Evolutionary conservation across 495 filamentous ascomycete species (phyloP).

Genomic region (Hypoxylon perforatum): DNA sequence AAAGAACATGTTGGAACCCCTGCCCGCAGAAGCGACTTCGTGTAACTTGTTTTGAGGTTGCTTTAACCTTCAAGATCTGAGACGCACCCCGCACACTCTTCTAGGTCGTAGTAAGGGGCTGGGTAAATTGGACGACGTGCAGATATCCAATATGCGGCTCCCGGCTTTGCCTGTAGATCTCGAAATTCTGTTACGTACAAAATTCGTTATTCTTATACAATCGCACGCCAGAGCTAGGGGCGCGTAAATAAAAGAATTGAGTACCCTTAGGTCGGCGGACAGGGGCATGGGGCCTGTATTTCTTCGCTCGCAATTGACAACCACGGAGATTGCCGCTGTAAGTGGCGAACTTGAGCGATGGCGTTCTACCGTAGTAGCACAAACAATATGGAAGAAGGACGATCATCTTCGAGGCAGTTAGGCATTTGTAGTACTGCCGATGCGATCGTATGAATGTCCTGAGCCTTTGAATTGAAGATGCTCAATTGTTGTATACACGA

Average conservation of each 20-base stretch:
- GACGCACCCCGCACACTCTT: slow-evolving; percentile 31
- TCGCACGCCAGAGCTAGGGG: neutral
- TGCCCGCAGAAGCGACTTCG: neutral
- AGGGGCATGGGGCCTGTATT: slow-evolving; percentile 1
- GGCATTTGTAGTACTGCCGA: neutral
- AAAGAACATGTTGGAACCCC: slow-evolving; percentile 6
- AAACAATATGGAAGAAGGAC: slow-evolving; percentile 29
- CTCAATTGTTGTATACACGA: neutral
- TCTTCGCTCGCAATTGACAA: neutral
- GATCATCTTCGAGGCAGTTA: neutral
- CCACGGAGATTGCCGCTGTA: slow-evolving; percentile 23
- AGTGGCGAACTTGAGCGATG: slow-evolving; percentile 28
- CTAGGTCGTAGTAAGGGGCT: slow-evolving; percentile 16
- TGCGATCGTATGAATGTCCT: neutral
- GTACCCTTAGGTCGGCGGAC: slow-evolving; percentile 8
- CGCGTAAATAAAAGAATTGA: neutral
- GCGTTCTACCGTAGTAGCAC: slow-evolving; percentile 3
- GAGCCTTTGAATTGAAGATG: neutral
- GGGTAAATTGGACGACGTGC: slow-evolving; percentile 31
- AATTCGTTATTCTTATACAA: neutral
- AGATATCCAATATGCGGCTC: slow-evolving; percentile 34
- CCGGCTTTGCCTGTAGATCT: neutral
- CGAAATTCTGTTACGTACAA: slow-evolving; percentile 24
- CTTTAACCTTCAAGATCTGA: slow-evolving; percentile 32
- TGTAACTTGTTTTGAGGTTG: slow-evolving; percentile 33